phyloP scores from a whole-genome alignment of 768 basidiomycete genomes.

The Tulasnella sp. region DNA sequence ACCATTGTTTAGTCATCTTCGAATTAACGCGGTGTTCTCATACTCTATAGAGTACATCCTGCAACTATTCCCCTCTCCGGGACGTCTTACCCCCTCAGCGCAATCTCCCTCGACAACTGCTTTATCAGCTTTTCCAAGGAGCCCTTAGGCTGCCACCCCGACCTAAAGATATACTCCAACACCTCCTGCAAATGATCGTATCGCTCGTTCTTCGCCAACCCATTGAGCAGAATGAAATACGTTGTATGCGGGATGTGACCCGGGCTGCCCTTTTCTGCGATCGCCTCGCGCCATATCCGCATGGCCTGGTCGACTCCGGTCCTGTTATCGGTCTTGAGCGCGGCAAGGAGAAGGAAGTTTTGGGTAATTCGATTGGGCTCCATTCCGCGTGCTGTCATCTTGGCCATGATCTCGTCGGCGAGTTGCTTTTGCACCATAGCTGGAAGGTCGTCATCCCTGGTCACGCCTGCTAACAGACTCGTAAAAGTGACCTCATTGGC shows the following conservation, averaged over 20 bases:
- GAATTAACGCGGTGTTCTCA: too few species aligned
- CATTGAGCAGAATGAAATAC: neutral
- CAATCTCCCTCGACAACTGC: slow-evolving; percentile 2
- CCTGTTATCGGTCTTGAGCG: slow-evolving; percentile 43
- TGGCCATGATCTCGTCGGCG: slow-evolving; percentile 49
- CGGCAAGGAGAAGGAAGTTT: slow-evolving; percentile 70
- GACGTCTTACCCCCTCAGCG: neutral
- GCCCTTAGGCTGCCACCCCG: slow-evolving; percentile 14
- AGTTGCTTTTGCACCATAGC: slow-evolving; percentile 33
- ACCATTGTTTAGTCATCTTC: too few species aligned
- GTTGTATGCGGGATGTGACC: slow-evolving; percentile 3
- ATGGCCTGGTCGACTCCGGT: slow-evolving; percentile 57
- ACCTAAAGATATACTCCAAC: slow-evolving; percentile 15
- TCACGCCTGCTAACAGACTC: slow-evolving; percentile 65
- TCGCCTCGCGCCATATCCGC: slow-evolving; percentile 58
- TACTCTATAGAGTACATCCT: too few species aligned
- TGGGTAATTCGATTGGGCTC: slow-evolving; percentile 61
- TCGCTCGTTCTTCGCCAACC: slow-evolving; percentile 8
- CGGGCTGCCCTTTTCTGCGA: slow-evolving; percentile 35
- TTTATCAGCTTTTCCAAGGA: slow-evolving; percentile 13
- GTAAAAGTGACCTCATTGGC: slow-evolving; percentile 86
- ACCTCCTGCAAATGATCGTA: slow-evolving; percentile 13
- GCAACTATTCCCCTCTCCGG: too few species aligned
- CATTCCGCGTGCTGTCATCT: slow-evolving; percentile 57
- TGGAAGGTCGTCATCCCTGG: slow-evolving; percentile 54